Conservation (phyloP, 257 asterid species). For the Nyctanthes arbortristis region DNA sequence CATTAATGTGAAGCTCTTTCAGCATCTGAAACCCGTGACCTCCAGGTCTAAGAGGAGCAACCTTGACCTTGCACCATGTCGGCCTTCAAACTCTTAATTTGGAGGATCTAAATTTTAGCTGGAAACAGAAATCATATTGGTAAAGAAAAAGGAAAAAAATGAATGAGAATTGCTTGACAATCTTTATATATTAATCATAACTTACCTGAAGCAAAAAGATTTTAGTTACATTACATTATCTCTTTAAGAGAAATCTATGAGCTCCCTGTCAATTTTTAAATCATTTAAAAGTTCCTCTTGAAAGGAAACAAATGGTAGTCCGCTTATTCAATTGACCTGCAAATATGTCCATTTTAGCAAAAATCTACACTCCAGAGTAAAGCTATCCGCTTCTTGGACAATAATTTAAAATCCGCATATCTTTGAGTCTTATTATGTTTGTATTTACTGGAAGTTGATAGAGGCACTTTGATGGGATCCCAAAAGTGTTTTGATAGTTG, state of each 20-base stretch:
- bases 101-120: not conserved
- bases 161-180: constrained; percentile 1
- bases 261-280: too few relatives aligned
- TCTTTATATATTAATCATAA: not conserved
- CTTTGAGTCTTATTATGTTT: not conserved
- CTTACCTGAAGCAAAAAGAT: not conserved
- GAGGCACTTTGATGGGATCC: constrained; percentile 16
- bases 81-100: not conserved
- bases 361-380: not conserved
- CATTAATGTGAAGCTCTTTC: too few relatives aligned
- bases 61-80: not conserved
- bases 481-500: constrained; percentile 13
- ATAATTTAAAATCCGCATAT: not conserved
- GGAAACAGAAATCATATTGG: not conserved
- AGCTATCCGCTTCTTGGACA: constrained; percentile 1
- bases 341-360: not conserved
- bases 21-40: too few relatives aligned
- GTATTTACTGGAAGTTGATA: constrained; percentile 15
- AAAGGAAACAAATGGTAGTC: not conserved
- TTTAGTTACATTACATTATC: not conserved
- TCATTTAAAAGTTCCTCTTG: constrained; percentile 8
- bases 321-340: not conserved
- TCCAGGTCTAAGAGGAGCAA: not conserved
- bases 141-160: not conserved
- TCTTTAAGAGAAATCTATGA: not conserved